These are phyloP conservation scores for Geotrichum macrosporum DNA, from an alignment of 1,139 yeast species.

Conservation along the genomic window DNA sequence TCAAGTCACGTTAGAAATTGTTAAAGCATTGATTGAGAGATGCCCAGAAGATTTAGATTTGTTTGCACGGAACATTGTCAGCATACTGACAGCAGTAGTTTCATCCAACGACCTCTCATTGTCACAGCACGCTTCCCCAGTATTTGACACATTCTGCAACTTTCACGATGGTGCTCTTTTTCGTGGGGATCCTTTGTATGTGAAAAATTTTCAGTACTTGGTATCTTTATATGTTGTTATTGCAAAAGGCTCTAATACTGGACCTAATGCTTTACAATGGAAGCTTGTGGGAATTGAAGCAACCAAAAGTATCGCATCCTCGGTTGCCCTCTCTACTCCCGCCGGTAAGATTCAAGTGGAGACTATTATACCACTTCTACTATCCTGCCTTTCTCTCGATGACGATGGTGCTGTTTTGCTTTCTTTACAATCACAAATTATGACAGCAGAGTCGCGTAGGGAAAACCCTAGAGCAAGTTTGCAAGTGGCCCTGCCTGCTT, in stretches of 20 bases:
- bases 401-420: slow-evolving; percentile 23
- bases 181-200: slow-evolving; percentile 64
- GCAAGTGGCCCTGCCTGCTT: slow-evolving; percentile 14
- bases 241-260: slow-evolving; percentile 23
- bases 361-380: slow-evolving; percentile 44
- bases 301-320: slow-evolving; percentile 44
- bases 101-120: slow-evolving; percentile 53
- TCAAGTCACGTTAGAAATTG: slow-evolving; percentile 71
- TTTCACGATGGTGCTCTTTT: slow-evolving; percentile 65
- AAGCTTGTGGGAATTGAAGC: slow-evolving; percentile 46
- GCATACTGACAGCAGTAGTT: slow-evolving; percentile 44
- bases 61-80: slow-evolving; percentile 53
- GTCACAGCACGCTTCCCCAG: slow-evolving; percentile 45
- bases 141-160: slow-evolving; percentile 56
- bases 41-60: slow-evolving; percentile 82
- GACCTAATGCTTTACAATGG: slow-evolving; percentile 49
- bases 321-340: slow-evolving; percentile 44
- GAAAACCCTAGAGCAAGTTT: slow-evolving; percentile 13
- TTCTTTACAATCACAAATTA: slow-evolving; percentile 23
- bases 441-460: slow-evolving; percentile 4
- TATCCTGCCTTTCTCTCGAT: slow-evolving; percentile 28
- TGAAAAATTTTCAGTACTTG: slow-evolving; percentile 48
- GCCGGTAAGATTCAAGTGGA: slow-evolving; percentile 42
- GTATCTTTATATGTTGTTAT: slow-evolving; percentile 27
- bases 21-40: slow-evolving; percentile 63